phyloP scores from a whole-genome alignment of 768 basidiomycete genomes.

The Candolleomyces aberdarensis region DNA sequence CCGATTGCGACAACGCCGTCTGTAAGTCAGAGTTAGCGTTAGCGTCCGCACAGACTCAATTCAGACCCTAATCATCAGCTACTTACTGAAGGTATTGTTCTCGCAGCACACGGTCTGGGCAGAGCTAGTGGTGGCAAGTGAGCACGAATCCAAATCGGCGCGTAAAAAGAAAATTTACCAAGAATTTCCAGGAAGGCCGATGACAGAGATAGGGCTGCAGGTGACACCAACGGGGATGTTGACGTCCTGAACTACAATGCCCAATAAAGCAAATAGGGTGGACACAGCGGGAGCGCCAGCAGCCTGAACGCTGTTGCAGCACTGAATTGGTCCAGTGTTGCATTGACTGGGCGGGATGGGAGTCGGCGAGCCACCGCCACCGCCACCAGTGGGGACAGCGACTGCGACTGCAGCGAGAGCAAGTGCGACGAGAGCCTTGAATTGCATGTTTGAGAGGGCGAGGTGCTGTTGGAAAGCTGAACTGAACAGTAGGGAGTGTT shows the following conservation, averaged over 20 bases:
- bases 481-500: not conserved
- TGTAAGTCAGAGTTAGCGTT: slow-evolving; percentile 2
- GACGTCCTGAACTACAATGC: slow-evolving; percentile 9
- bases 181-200: slow-evolving; percentile 22
- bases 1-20: slow-evolving; percentile 25
- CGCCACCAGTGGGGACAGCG: slow-evolving; percentile 12
- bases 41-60: not conserved
- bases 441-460: slow-evolving; percentile 2
- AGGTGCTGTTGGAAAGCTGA: not conserved
- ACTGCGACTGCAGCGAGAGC: slow-evolving; percentile 6
- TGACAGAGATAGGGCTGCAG: slow-evolving; percentile 16
- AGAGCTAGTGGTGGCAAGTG: slow-evolving; percentile 9
- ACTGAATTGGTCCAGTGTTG: slow-evolving; percentile 26
- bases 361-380: not conserved
- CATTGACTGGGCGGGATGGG: slow-evolving; percentile 17
- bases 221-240: slow-evolving; percentile 11
- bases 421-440: slow-evolving; percentile 3
- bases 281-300: not conserved
- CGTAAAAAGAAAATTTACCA: slow-evolving; percentile 20
- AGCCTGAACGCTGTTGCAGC: slow-evolving; percentile 18
- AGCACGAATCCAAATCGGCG: slow-evolving; percentile 12
- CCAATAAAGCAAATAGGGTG: slow-evolving; percentile 12
- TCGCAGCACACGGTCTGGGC: slow-evolving; percentile 30
- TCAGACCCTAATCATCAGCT: no score
- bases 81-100: slow-evolving; percentile 28